Evolutionary conservation across 768 basidiomycete species (phyloP).

Genomic region (Lentinula sp.): DNA sequence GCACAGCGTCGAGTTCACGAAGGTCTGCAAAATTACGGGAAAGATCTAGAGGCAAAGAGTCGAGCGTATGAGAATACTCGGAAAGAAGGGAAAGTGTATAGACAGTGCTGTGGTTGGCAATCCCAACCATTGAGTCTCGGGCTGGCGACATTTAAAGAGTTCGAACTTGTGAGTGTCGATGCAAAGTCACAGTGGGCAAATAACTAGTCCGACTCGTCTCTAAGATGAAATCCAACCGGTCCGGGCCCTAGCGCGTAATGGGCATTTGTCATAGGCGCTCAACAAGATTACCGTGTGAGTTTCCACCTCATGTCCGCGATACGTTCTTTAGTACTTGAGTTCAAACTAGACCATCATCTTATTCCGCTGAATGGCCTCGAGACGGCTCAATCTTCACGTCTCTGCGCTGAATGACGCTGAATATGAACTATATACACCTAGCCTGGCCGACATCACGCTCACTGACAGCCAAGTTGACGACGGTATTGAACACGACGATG

Average conservation of each 20-base stretch:
- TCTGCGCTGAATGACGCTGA: constrained; percentile 75
- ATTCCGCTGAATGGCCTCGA: background rate
- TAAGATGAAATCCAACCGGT: background rate
- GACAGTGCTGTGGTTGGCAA: constrained; percentile 25
- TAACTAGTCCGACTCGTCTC: too few species aligned
- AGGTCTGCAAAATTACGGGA: constrained; percentile 94
- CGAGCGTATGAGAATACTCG: constrained; percentile 89
- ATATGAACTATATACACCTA: constrained; percentile 60
- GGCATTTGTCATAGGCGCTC: background rate
- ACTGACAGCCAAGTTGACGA: constrained; percentile 22
- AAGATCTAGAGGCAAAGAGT: constrained; percentile 89
- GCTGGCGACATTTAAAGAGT: background rate
- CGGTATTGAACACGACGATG: constrained; percentile 31
- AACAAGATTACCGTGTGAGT: background rate
- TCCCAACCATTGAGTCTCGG: background rate
- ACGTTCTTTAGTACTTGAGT: background rate
- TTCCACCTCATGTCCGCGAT: background rate
- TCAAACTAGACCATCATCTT: background rate
- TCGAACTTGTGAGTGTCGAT: background rate
- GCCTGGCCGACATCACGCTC: constrained; percentile 46
- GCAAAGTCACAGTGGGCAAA: background rate
- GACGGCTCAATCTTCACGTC: constrained; percentile 41
- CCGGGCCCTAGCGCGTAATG: background rate
- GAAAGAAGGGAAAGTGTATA: constrained; percentile 66
- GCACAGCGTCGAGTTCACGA: constrained; percentile 96